Evolutionary conservation across 495 filamentous ascomycete species (phyloP).

Genomic region (Cercophora samala): DNA sequence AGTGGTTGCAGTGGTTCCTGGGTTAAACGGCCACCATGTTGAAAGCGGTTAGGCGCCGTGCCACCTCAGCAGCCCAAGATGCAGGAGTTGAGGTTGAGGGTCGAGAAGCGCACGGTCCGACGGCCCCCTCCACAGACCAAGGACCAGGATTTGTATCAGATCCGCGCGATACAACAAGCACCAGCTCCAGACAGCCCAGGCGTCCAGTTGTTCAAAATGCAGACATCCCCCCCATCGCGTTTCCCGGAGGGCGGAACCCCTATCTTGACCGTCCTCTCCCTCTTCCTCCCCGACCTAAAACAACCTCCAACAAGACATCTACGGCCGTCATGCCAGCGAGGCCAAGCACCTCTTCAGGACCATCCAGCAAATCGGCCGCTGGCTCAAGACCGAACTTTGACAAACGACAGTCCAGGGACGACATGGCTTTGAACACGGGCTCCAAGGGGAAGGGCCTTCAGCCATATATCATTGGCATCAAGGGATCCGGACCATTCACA

Average conservation of each 20-base stretch:
- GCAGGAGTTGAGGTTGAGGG: slow-evolving; percentile 25
- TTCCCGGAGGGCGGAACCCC: slow-evolving; percentile 33
- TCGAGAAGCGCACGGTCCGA: slow-evolving; percentile 37
- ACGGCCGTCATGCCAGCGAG: slow-evolving; percentile 34
- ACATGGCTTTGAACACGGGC: slow-evolving; percentile 40
- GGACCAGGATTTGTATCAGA: slow-evolving; percentile 47
- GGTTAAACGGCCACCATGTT: slow-evolving; percentile 30
- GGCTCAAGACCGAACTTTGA: slow-evolving; percentile 31
- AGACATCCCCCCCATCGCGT: slow-evolving; percentile 30
- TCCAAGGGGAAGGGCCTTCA: slow-evolving; percentile 24
- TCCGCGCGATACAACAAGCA: slow-evolving; percentile 26
- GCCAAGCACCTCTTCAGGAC: slow-evolving; percentile 43
- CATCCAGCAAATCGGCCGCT: slow-evolving; percentile 19
- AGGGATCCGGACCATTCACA: slow-evolving; percentile 39
- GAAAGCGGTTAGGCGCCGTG: slow-evolving; percentile 28
- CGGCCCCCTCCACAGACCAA: slow-evolving; percentile 32
- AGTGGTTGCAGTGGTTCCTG: slow-evolving; percentile 11
- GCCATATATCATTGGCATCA: slow-evolving; percentile 21
- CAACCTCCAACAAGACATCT: slow-evolving; percentile 2
- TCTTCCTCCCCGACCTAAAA: slow-evolving; percentile 33
- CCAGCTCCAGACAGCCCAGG: slow-evolving; percentile 17
- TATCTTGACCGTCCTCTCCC: slow-evolving; percentile 41
- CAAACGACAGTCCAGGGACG: slow-evolving; percentile 48
- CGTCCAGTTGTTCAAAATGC: slow-evolving; percentile 32
- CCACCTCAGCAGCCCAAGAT: slow-evolving; percentile 8